Base-by-base conservation (phyloP, 768 basidiomycete species). In the Pisolithus tinctorius region DNA sequence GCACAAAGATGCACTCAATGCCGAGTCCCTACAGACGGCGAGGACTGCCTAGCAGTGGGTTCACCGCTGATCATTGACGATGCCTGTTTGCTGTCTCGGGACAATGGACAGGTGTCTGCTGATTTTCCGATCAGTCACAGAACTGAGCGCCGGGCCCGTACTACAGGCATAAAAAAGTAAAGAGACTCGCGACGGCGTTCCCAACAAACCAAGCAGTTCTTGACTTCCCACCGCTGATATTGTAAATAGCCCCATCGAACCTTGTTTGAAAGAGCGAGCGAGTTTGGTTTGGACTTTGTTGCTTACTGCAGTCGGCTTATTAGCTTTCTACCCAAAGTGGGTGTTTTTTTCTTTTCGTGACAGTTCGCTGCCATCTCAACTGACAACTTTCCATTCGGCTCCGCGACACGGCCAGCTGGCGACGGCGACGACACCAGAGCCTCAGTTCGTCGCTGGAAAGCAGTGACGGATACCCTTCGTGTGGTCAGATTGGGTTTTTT, bases 331-430 rank as follows among this genome's bases (percentile, higher is more conserved):
- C 40, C n/a, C 17, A 41, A 41, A 41, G 17, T 20, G 17, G 40
- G 40, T 41, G 40, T 41, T 23, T 8, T 41, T 17, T 23, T 20
- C 31, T 27, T 31, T 29, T 29, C 26, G 20, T 37, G 31, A 46
- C 43, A 46, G 50, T 30, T 42, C 36, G 39, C 36, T 49, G 30
- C 44, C 50, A 39, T 26, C 25, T 27, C 26, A 44, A 36, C 47
- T 45, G 37, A 14, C 50, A 29, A 45, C 25, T 10, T 17, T 29
- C 58, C 51, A 45, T 42, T 62, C 60, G 58, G 51, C 45, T 64
- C 55, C 58, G 54, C 57, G 23, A 10, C 38, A 52, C 48, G 4
- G 11, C 34, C 34, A 34, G 13, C 34, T 34, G 34, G 34, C 34
- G 34, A 34, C 34, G 13, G 34, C 34, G 11, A 34, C 34, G 3